phyloP scores from a whole-genome alignment of 164 flowering plant genomes.

The Vitis rupestris region DNA sequence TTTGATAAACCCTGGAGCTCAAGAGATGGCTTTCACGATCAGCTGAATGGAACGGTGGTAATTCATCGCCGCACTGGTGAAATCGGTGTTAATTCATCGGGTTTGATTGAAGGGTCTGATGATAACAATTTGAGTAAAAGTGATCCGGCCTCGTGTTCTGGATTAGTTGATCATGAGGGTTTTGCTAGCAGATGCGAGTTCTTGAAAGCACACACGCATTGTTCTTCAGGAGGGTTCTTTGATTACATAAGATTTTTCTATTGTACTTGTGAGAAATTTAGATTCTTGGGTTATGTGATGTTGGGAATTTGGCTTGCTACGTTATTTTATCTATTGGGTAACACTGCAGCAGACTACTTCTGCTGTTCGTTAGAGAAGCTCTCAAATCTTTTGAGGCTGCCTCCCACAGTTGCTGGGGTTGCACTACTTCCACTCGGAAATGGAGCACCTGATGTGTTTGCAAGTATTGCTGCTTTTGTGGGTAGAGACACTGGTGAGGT shows the following conservation, averaged over 20 bases:
- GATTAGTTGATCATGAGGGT: constrained; percentile 56
- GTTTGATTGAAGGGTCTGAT: constrained; percentile 14
- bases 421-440: constrained; percentile 91
- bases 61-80: constrained; percentile 39
- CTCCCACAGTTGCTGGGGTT: constrained; percentile 96
- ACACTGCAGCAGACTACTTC: constrained; percentile 93
- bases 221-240: constrained; percentile 65
- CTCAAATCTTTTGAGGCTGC: constrained; percentile 61
- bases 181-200: constrained; percentile 57
- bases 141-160: constrained; percentile 42
- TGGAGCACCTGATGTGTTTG: constrained; percentile 99
- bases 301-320: constrained; percentile 73
- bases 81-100: constrained; percentile 24
- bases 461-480: constrained; percentile 90
- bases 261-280: constrained; percentile 53
- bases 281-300: constrained; percentile 47
- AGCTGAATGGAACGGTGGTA: constrained; percentile 9
- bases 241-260: constrained; percentile 75
- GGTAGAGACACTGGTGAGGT: constrained; percentile 77
- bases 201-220: constrained; percentile 63
- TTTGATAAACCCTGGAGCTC: constrained; percentile 19
- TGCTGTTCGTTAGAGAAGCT: constrained; percentile 89
- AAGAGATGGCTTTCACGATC: constrained; percentile 1
- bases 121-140: constrained; percentile 14
- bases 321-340: constrained; percentile 86